Base-by-base conservation (phyloP, 768 basidiomycete species). In the Termitomyces sp. region DNA sequence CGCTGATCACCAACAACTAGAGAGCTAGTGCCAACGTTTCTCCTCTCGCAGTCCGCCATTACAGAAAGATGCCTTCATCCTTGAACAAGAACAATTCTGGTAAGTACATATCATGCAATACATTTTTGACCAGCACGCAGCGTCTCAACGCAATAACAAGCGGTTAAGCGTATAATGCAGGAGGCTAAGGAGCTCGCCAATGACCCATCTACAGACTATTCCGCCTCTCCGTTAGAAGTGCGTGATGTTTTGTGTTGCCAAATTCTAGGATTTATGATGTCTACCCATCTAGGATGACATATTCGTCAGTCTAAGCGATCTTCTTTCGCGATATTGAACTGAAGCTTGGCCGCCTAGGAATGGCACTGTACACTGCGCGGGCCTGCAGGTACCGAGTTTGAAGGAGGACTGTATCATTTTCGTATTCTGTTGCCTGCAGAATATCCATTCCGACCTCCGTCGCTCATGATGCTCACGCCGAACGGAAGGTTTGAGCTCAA, bases 281-380 rank as follows among this genome's bases (percentile, higher is more conserved):
- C 55, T 45, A 3, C 53, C 55, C 45, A 34, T 57, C 34, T 62
- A 91, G 88, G 88, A 93, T 62, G 90, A 94, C 68, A 92, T 94
- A 60, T 94, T 94, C 65, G 92, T 91, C 68, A 68, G 88, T 76
- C 57, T 38, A 15, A 44, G 22, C 28, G 37, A 28, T 46, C 47
- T 32, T 48, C 53, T 5, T 45, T 38, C 57, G 48, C 30, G 44
- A 43, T 53, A 61, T 51, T 60, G n/a, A 46, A 60, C 59, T 66
- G 59, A 61, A 40, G 21, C 44, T 40, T 56, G 40, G 24, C 51
- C 21, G 22, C 51, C 22, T 53, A 82, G 80, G 81, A 95, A 77
- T 98, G 96, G 96, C 95, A 98, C 66, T 97, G 93, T 66, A 98
- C 96, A n/a, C 78, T 98, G 52, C 85, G 93, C 58, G 96, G 95